Evolutionary conservation across 306 rosid species (phyloP).

Genomic region (Quercus suber): DNA sequence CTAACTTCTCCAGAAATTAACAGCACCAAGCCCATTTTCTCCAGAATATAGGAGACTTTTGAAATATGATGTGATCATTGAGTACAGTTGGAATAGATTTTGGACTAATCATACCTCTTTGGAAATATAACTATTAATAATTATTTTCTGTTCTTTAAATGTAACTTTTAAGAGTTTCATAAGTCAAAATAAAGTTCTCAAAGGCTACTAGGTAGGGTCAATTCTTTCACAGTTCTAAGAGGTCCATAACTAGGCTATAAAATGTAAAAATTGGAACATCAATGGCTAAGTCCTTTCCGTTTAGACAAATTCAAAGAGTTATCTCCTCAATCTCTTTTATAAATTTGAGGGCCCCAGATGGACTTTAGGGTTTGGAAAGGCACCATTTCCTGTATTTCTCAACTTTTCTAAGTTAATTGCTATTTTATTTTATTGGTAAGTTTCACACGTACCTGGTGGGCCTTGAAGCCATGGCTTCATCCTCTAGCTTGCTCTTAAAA

Average conservation of each 20-base stretch:
- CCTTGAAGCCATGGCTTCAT: slow-evolving; percentile 6
- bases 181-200: background rate
- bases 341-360: background rate
- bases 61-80: background rate
- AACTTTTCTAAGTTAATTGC: background rate
- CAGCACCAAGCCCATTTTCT: background rate
- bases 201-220: too few relatives aligned
- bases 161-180: too few relatives aligned
- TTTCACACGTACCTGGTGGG: slow-evolving; percentile 1
- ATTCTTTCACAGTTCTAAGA: too few relatives aligned
- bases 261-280: too few relatives aligned
- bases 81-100: background rate
- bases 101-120: background rate
- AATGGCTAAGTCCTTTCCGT: background rate
- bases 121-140: too few relatives aligned
- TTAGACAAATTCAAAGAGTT: background rate
- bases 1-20: background rate
- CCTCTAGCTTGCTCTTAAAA: background rate
- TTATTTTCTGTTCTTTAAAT: too few relatives aligned
- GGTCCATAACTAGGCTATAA: too few relatives aligned
- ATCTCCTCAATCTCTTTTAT: background rate
- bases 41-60: background rate
- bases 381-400: background rate
- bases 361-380: too few relatives aligned
- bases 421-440: background rate